Evolutionary conservation across 495 filamentous ascomycete genomes (phyloP).

Genomic region (Acidomyces sp.): DNA sequence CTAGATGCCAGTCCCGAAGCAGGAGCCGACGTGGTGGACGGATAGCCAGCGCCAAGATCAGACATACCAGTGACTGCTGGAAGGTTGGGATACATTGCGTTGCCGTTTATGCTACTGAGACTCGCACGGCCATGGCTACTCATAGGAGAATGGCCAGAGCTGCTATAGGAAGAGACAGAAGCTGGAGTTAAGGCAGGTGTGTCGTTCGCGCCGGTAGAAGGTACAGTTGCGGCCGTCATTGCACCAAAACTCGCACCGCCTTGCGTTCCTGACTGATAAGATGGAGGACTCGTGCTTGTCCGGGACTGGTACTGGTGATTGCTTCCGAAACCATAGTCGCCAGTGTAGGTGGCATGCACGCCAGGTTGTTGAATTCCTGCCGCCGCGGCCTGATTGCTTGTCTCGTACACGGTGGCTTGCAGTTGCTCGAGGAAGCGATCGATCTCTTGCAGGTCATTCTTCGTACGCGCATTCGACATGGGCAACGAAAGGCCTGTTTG

Average conservation of each 20-base stretch:
- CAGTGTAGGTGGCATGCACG: slow-evolving; percentile 46
- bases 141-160: slow-evolving; percentile 68
- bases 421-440: slow-evolving; percentile 91
- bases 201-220: slow-evolving; percentile 34
- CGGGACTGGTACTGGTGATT: slow-evolving; percentile 40
- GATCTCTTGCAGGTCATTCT: slow-evolving; percentile 80
- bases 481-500: slow-evolving; percentile 66
- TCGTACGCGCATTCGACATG: slow-evolving; percentile 75
- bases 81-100: slow-evolving; percentile 63
- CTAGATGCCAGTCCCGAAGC: slow-evolving; percentile 70
- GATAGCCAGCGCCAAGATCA: slow-evolving; percentile 43
- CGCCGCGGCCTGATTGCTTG: slow-evolving; percentile 61
- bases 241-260: slow-evolving; percentile 40
- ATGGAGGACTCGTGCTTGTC: slow-evolving; percentile 59
- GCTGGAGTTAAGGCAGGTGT: slow-evolving; percentile 85
- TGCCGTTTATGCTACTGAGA: slow-evolving; percentile 5
- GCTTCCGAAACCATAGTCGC: slow-evolving; percentile 44
- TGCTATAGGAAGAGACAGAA: slow-evolving; percentile 65
- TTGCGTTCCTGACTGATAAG: slow-evolving; percentile 27
- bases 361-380: slow-evolving; percentile 60
- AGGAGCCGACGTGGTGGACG: slow-evolving; percentile 52
- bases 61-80: slow-evolving; percentile 54
- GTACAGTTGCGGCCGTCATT: slow-evolving; percentile 35
- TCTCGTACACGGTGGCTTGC: slow-evolving; percentile 88
- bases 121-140: slow-evolving; percentile 43